Percentiles rank a stretch among this genome's conserved stretches.
Evolutionary conservation across 768 basidiomycete genomes (phyloP).

Genomic region (Cytidiella melzeri): DNA sequence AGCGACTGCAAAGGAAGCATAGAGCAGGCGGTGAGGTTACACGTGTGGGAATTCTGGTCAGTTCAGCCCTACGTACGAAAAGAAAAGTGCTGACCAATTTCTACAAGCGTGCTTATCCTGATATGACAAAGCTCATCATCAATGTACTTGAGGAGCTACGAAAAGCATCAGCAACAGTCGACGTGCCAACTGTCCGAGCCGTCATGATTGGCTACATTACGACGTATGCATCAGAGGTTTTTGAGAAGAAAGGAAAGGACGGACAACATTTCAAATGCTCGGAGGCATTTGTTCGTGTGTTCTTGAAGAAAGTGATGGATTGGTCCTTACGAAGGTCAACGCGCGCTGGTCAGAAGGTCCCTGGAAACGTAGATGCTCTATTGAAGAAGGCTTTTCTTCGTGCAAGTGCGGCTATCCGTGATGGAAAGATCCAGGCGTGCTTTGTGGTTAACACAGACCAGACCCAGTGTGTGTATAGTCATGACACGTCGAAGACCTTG

Average conservation of each 20-base stretch:
- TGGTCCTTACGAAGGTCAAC: constrained; percentile 27
- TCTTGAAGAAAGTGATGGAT: constrained; percentile 15
- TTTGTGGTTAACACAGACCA: constrained; percentile 34
- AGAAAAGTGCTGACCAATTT: too few relatives aligned
- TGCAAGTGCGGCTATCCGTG: constrained; percentile 20
- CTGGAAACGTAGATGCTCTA: constrained; percentile 21
- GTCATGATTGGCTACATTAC: constrained; percentile 27
- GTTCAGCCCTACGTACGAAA: too few relatives aligned
- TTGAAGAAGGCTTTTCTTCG: constrained; percentile 16
- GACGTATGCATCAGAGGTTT: constrained; percentile 21
- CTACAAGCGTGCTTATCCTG: too few relatives aligned
- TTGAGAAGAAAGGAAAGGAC: constrained; percentile 18
- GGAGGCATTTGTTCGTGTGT: constrained; percentile 22
- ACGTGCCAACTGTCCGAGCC: constrained; percentile 22
- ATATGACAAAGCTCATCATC: too few relatives aligned
- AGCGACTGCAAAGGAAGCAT: too few relatives aligned
- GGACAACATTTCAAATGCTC: constrained; percentile 28
- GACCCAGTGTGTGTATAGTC: constrained; percentile 25
- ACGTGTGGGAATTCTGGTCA: too few relatives aligned
- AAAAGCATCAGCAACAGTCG: too few relatives aligned
- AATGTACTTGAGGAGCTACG: too few relatives aligned
- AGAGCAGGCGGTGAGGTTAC: too few relatives aligned
- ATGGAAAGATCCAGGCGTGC: constrained; percentile 21
- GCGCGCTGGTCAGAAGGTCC: constrained; percentile 31
- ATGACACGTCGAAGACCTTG: constrained; percentile 26